These are phyloP conservation scores for Trypethelium eluteriae DNA, from an alignment of 495 filamentous ascomycete species.

Conservation along the genomic window DNA sequence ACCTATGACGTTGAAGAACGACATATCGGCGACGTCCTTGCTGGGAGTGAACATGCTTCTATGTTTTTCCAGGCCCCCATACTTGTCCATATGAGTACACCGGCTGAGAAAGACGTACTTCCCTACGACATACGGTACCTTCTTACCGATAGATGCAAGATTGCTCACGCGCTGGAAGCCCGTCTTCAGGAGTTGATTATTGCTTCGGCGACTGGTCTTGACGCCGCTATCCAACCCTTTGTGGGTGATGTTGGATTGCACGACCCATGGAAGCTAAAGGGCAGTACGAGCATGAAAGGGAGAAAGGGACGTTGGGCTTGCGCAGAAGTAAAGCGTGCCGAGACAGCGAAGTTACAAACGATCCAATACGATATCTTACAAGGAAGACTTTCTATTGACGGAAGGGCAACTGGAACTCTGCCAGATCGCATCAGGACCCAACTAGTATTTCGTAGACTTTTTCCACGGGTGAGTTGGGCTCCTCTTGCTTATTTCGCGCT, in stretches of 20 bases:
- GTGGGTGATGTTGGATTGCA: neutral
- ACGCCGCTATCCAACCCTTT: neutral
- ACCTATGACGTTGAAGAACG: neutral
- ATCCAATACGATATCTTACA: neutral
- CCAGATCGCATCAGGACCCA: neutral
- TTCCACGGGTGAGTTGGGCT: neutral
- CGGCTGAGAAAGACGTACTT: no score
- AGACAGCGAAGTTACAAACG: neutral
- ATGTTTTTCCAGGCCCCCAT: neutral
- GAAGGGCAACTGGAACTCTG: neutral
- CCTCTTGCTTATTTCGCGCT: no score
- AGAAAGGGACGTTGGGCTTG: conserved; percentile 2
- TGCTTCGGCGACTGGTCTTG: neutral
- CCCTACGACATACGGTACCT: no score
- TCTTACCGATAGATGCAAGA: no score
- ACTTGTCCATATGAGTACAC: neutral
- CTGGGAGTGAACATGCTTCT: neutral
- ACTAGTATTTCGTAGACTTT: neutral
- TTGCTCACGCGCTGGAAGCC: neutral
- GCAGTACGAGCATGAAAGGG: neutral
- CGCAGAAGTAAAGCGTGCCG: neutral
- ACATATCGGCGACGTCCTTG: neutral
- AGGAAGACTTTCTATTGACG: neutral
- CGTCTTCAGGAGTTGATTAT: neutral
- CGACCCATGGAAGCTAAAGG: neutral